Base-by-base conservation (phyloP, 768 basidiomycete genomes). In the Mycena vulgaris region DNA sequence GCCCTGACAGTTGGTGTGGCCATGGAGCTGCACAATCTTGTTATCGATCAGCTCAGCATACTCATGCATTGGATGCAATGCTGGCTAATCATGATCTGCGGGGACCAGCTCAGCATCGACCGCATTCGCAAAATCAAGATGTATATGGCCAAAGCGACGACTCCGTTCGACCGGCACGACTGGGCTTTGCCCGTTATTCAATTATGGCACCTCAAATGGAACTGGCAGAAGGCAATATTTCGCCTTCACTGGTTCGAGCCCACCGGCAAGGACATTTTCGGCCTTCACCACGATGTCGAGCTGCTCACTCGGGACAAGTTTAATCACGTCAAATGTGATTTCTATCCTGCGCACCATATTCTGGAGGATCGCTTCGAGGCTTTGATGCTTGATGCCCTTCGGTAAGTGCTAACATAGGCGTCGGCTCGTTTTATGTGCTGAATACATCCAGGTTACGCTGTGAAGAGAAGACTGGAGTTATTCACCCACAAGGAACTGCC, bases 131-230 rank as follows among this genome's bases (percentile, higher is more conserved):
- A 72, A 42, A 39, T 74, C 7, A 76, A 55, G 0, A 2, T n/a
- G 0, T 76, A 72, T 37, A 70, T 52, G 1, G 42, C n/a, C 8
- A 73, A 74, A 48, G 21, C 13, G 11, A 58, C 37, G 1, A 61
- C 39, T 0, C 62, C 59, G 0, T 73, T 67, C n/a, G 23, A 64
- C 3, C 63, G 28, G 9, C 62, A 74, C 40, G 45, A 70, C n/a
- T 76, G 75, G 74, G 74, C 63, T 0, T 57, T 76, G 23, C 75
- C 74, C 2, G 23, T 76, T 0, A 74, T 76, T 17, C 75, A 76
- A 23, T 21, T 73, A 0, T 75, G 75, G 71, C 74, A 76, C 27
- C 53, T 76, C 52, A 69, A 71, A 23, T 76, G 75, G 75, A 47
- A 33, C 2, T 70, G 62, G 57, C 69, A 69, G 48, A 73, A 75